These are phyloP conservation scores for Striga hermonthica DNA, from an alignment of 305 asterid species.

Conservation along the genomic window DNA sequence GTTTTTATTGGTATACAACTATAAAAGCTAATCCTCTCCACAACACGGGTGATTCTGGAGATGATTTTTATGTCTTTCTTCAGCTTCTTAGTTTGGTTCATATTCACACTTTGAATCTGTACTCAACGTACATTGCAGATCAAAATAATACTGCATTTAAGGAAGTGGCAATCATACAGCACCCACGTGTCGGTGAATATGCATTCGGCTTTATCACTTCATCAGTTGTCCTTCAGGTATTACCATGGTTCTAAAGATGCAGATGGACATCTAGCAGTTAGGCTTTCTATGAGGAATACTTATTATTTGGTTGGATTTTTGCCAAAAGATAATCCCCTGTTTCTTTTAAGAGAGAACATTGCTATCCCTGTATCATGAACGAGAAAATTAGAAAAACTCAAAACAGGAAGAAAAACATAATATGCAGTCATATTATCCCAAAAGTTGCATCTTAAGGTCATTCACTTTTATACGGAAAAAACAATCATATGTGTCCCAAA, in stretches of 20 bases:
- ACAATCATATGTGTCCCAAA: too few species aligned
- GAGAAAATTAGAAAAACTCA: too few species aligned
- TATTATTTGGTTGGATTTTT: too few species aligned
- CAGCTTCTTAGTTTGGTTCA: neutral
- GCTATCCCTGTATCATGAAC: neutral
- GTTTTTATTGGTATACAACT: neutral
- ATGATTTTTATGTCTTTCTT: neutral
- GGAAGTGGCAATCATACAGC: constrained; percentile 88
- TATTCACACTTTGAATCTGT: constrained; percentile 23
- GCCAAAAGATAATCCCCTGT: too few species aligned
- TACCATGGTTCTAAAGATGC: constrained; percentile 12
- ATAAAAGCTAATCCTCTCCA: too few species aligned
- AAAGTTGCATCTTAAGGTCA: too few species aligned
- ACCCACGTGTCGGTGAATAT: constrained; percentile 95
- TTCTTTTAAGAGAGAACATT: too few species aligned
- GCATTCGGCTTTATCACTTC: constrained; percentile 97
- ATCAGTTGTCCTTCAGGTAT: constrained; percentile 73
- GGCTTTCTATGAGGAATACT: constrained; percentile 7
- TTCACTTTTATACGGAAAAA: too few species aligned
- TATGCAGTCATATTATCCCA: too few species aligned
- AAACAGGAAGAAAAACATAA: too few species aligned
- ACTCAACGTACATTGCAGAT: constrained; percentile 45
- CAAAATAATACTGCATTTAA: constrained; percentile 86
- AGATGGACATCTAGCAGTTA: neutral
- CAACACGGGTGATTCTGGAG: neutral